A percentile compares a stretch with the other conserved stretches of the same genome.
Conservation (phyloP, 352 stramenopile genomes). For the Pelagophyceae sp. region DNA sequence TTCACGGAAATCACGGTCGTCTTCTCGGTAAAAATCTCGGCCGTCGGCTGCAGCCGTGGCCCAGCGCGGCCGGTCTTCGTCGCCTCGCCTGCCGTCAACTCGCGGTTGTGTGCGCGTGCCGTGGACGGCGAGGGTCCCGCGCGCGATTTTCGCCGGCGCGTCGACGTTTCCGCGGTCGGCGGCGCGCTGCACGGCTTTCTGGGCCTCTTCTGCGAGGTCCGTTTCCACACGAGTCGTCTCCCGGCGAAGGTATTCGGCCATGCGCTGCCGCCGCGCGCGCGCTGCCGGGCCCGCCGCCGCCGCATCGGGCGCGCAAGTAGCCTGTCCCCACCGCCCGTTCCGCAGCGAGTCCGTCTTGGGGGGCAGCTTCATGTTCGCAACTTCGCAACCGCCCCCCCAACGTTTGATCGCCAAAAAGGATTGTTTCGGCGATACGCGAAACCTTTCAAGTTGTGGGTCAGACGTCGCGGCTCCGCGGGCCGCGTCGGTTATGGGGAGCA, state of each 20-base stretch:
- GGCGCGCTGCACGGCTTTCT: background rate
- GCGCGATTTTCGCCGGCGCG: background rate
- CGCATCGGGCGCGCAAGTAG: background rate
- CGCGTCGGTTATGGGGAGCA: no score
- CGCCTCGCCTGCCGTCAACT: no score
- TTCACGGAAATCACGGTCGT: background rate
- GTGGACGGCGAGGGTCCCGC: background rate
- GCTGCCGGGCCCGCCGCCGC: background rate
- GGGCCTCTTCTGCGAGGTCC: background rate
- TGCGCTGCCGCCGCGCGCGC: background rate
- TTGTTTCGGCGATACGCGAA: no score
- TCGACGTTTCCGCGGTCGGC: no score
- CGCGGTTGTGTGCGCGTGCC: background rate
- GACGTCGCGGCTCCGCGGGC: no score
- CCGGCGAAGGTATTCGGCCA: background rate
- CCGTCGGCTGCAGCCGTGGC: no score
- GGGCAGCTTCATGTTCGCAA: background rate
- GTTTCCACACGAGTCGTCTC: background rate
- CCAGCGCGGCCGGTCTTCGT: no score
- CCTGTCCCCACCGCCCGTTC: background rate
- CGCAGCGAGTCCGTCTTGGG: background rate
- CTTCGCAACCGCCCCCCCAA: no score
- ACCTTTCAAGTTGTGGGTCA: no score
- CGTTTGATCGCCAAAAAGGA: no score
- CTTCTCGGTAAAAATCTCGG: no score